Percentiles rank a stretch among this genome's conserved stretches.
Conservation (phyloP, 805 yeast species). For the Jamesozyma piceae region DNA sequence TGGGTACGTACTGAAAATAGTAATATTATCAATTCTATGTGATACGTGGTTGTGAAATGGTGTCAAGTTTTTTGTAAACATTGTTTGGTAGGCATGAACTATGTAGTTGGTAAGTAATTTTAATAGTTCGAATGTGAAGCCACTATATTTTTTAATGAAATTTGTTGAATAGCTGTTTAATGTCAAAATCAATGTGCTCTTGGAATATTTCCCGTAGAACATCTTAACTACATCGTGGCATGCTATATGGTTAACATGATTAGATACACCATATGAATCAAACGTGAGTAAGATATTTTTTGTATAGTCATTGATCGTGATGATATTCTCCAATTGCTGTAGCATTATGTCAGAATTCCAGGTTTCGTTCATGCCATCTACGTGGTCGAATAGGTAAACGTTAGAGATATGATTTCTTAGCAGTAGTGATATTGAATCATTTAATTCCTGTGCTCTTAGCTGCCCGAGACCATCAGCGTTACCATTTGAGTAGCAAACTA, state of each 20-base stretch:
- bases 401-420: slow-evolving; percentile 8
- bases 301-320: neutral
- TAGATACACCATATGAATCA: slow-evolving; percentile 73
- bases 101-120: neutral
- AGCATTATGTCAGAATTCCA: slow-evolving; percentile 46
- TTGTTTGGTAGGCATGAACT: neutral
- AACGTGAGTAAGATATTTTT: slow-evolving; percentile 50
- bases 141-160: slow-evolving; percentile 19
- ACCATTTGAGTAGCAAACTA: slow-evolving; percentile 72
- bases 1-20: slow-evolving; percentile 29
- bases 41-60: neutral
- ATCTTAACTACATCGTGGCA: slow-evolving; percentile 42
- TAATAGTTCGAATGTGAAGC: slow-evolving; percentile 12
- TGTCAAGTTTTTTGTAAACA: neutral
- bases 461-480: slow-evolving; percentile 66
- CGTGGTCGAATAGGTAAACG: slow-evolving; percentile 32
- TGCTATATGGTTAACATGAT: slow-evolving; percentile 79
- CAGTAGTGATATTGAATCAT: slow-evolving; percentile 17
- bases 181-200: neutral
- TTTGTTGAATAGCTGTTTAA: slow-evolving; percentile 7
- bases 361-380: slow-evolving; percentile 55
- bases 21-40: neutral
- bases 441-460: slow-evolving; percentile 51
- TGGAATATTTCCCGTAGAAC: neutral
- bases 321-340: slow-evolving; percentile 4